A percentile compares a stretch with the other conserved stretches of the same genome.
These are phyloP conservation scores for Parachlorella kessleri DNA, from an alignment of 139 green algal genomes.

Conservation along the genomic window DNA sequence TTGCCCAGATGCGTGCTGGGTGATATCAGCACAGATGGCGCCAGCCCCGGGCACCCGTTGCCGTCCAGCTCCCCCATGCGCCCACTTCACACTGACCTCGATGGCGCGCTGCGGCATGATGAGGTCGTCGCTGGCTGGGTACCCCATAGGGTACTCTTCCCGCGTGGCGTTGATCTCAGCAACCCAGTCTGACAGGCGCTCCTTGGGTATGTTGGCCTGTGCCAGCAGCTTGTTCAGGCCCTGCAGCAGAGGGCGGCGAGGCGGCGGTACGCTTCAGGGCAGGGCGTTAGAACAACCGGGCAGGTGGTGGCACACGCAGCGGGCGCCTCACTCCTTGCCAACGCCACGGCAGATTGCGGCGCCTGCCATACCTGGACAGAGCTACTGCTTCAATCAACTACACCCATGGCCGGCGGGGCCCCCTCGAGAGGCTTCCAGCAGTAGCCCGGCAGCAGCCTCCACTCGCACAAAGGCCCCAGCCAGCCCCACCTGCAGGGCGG, in stretches of 20 bases:
- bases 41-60: not conserved
- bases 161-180: conserved; percentile 68
- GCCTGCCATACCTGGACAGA: too few relatives aligned
- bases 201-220: conserved; percentile 21
- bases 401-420: too few relatives aligned
- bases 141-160: conserved; percentile 85
- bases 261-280: too few relatives aligned
- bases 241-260: conserved; percentile 17
- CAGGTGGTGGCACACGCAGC: too few relatives aligned
- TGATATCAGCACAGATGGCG: too few relatives aligned
- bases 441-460: too few relatives aligned
- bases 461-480: not conserved
- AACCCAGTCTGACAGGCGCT: conserved; percentile 57
- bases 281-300: too few relatives aligned
- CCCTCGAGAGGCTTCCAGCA: too few relatives aligned
- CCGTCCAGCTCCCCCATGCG: not conserved
- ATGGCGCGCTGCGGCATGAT: conserved; percentile 98
- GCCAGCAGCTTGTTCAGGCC: conserved; percentile 61
- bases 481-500: conserved; percentile 53
- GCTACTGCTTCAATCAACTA: too few relatives aligned
- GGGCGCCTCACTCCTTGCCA: too few relatives aligned
- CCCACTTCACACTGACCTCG: conserved; percentile 44
- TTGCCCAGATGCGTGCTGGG: too few relatives aligned
- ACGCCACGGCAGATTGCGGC: too few relatives aligned
- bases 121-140: conserved; percentile 81